phyloP scores from a whole-genome alignment of 2,329 filamentous ascomycete species.

The Penicillium sp. region DNA sequence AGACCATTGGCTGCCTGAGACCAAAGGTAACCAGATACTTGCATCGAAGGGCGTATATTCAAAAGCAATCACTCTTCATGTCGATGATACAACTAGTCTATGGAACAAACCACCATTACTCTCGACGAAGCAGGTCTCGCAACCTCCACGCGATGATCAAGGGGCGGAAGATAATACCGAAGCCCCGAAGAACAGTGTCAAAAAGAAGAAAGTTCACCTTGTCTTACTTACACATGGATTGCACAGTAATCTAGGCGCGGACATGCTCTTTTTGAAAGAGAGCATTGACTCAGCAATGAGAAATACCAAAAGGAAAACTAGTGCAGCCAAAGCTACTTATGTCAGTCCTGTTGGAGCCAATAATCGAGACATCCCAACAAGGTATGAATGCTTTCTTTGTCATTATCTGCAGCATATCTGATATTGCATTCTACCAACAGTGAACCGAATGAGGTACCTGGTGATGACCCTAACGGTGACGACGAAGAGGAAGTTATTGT shows the following conservation, averaged over 20 bases:
- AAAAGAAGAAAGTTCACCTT: conserved; percentile 68
- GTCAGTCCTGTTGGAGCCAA: background rate
- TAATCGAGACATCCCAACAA: background rate
- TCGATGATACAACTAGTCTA: conserved; percentile 83
- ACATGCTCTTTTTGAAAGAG: conserved; percentile 97
- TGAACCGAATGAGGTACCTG: background rate
- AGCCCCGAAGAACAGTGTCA: conserved; percentile 23
- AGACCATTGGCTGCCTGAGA: conserved; percentile 69
- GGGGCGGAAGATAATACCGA: conserved; percentile 3
- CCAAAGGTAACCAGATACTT: conserved; percentile 55
- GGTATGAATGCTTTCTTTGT: background rate
- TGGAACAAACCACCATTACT: conserved; percentile 92
- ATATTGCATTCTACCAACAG: background rate
- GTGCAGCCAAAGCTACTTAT: conserved; percentile 52
- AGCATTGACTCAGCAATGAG: conserved; percentile 83
- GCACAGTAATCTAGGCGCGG: conserved; percentile 91
- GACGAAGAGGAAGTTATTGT: conserved; percentile 77
- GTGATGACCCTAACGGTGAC: conserved; percentile 39
- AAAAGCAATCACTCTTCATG: conserved; percentile 70
- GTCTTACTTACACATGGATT: conserved; percentile 91
- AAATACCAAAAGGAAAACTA: conserved; percentile 63
- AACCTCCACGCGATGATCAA: conserved; percentile 17
- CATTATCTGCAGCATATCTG: background rate
- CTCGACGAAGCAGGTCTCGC: conserved; percentile 34
- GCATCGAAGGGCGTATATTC: conserved; percentile 79